Percentiles rank a stretch among this genome's conserved stretches.
Evolutionary conservation across 2,329 filamentous ascomycete genomes (phyloP).

Genomic region (Ampelomyces quisqualis): DNA sequence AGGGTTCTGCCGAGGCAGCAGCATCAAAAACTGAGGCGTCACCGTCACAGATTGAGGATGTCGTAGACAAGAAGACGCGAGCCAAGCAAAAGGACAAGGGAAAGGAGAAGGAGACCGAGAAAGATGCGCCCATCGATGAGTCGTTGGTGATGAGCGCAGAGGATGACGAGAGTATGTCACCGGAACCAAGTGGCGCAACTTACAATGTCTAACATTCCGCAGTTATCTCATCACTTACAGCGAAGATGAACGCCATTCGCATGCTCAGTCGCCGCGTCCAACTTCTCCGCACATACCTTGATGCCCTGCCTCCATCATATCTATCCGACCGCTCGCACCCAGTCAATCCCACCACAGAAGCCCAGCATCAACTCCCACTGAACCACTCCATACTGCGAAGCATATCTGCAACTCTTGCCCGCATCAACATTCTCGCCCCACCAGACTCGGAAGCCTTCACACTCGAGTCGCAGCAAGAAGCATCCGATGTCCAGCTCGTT

Average conservation of each 20-base stretch:
- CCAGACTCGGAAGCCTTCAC: conserved; percentile 65
- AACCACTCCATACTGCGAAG: conserved; percentile 78
- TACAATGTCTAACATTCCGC: conserved; percentile 8
- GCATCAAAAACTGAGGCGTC: conserved; percentile 12
- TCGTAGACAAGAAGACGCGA: conserved; percentile 55
- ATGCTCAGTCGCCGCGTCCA: conserved; percentile 71
- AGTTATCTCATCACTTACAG: conserved; percentile 70
- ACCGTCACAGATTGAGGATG: conserved; percentile 42
- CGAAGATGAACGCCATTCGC: conserved; percentile 89
- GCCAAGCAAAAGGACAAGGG: conserved; percentile 54
- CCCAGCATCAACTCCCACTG: conserved; percentile 39
- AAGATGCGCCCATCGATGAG: conserved; percentile 40
- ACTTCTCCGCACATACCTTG: conserved; percentile 67
- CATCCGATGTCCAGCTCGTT: conserved; percentile 80
- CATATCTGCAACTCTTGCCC: conserved; percentile 80
- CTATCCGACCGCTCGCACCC: conserved; percentile 51
- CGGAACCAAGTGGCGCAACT: neutral
- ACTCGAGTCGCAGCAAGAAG: conserved; percentile 71
- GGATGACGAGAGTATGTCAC: conserved; percentile 61
- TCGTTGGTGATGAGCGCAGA: conserved; percentile 54
- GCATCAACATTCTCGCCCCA: conserved; percentile 78
- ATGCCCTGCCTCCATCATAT: conserved; percentile 67
- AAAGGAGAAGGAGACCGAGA: conserved; percentile 31
- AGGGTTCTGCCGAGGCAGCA: conserved; percentile 33
- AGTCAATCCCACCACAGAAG: conserved; percentile 31